A percentile compares a stretch with the other conserved stretches of the same genome.
Evolutionary conservation across 2,329 filamentous ascomycete species (phyloP).

Genomic region (Lecanosticta acicola): DNA sequence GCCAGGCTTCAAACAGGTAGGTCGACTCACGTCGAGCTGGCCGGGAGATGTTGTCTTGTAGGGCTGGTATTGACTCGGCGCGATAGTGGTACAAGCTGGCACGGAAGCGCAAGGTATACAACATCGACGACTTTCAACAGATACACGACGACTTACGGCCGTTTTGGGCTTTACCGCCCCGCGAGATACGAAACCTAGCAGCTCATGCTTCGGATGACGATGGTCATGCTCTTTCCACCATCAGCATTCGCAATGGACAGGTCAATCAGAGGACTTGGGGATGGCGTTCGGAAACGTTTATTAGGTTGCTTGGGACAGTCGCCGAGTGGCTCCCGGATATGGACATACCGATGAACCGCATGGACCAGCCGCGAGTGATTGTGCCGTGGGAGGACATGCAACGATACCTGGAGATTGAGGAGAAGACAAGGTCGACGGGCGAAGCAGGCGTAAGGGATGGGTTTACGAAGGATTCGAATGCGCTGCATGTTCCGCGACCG

Average conservation of each 20-base stretch:
- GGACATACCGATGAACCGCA: constrained; percentile 36
- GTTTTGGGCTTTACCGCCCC: constrained; percentile 40
- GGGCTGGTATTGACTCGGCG: not conserved
- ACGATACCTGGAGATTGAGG: not conserved
- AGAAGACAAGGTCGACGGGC: not conserved
- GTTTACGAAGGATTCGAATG: not conserved
- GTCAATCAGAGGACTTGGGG: constrained; percentile 1
- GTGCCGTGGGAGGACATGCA: constrained; percentile 34
- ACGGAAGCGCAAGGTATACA: constrained; percentile 46
- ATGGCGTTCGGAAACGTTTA: not conserved
- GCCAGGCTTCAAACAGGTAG: constrained; percentile 1
- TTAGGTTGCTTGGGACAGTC: not conserved
- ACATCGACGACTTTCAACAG: constrained; percentile 52
- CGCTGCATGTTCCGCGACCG: not conserved
- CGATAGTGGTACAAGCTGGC: constrained; percentile 43
- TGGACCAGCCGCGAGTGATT: constrained; percentile 41
- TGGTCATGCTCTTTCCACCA: not conserved
- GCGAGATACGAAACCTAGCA: constrained; percentile 40
- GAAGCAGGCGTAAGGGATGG: not conserved
- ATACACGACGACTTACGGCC: constrained; percentile 44
- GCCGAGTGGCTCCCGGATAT: constrained; percentile 17
- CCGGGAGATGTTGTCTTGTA: not conserved
- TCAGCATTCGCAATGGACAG: constrained; percentile 1
- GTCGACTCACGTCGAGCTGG: not conserved
- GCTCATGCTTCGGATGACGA: constrained; percentile 44